Evolutionary conservation across 495 filamentous ascomycete genomes (phyloP), one percentile per base, ranked within the genome.

Genomic region (Penicillium salamii): DNA sequence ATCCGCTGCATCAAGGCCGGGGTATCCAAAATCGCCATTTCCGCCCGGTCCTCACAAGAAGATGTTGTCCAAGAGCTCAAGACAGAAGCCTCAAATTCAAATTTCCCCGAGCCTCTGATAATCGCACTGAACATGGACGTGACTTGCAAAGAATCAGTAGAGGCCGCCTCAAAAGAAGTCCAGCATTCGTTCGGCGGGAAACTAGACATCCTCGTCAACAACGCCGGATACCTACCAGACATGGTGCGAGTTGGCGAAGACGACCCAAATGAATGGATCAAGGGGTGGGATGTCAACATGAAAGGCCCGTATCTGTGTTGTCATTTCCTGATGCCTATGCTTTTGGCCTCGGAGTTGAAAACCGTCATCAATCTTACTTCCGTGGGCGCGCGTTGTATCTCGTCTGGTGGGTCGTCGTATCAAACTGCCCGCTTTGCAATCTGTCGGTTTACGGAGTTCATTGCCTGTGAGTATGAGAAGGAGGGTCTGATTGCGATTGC

Each of bases 171-270:
- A 1, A 50, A 57, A 3, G 35, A 62, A 13, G 51, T 66, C 13
- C 61, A 66, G 21, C 31, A 59, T 28, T 33, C 37, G 0, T 62
- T 69, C 37, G 44, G 19, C 12, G 70, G 69, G 8, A 52, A 59
- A 1, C 52, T 80, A 2, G 78, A 83, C 35, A 69, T 84, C 39
- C 54, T 82, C 7, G 58, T 82, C 52, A 80, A 78, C 55, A 81
- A 81, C 39, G 77, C 78, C 0, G 80, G 44, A 17, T 53, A 59
- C 29, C 53, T 77, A 11, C 65, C 70, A 19, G 24, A 49, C 2
- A 74, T 55, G 57, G 23, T 9, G 7, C 63, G 55, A 1, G 56
- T 82, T 5, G 56, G 55, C 1, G 78, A 81, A 0, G 54, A 45
- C 15, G 70, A 82, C 19, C 65, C 68, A 3, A 67, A 67, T 2